phyloP scores from a whole-genome alignment of 2,329 filamentous ascomycete species.

The Botrytis byssoidea region DNA sequence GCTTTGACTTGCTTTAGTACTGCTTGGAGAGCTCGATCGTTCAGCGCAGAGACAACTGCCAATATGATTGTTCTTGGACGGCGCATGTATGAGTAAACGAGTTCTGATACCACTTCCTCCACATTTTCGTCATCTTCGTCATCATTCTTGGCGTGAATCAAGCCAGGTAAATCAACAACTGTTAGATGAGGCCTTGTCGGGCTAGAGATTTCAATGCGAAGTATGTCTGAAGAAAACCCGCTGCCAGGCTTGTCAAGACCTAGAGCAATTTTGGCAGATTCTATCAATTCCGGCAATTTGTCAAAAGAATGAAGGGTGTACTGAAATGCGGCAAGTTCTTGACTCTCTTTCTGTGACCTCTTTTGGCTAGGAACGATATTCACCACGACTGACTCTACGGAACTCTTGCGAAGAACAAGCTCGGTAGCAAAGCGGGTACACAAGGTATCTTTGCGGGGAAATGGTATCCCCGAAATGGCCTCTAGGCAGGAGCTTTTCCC shows the following conservation, averaged over 20 bases:
- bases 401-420: background rate
- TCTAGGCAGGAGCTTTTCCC: background rate
- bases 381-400: background rate
- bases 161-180: background rate
- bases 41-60: background rate
- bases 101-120: background rate
- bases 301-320: background rate
- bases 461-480: background rate
- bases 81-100: background rate
- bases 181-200: background rate
- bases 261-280: background rate
- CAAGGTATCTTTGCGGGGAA: background rate
- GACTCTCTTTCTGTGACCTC: background rate
- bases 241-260: background rate
- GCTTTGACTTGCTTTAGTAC: background rate
- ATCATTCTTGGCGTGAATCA: background rate
- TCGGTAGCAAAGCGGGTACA: background rate
- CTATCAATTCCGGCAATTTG: background rate
- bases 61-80: background rate
- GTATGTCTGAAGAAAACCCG: background rate
- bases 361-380: background rate
- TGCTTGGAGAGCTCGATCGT: background rate
- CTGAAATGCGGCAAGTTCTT: background rate
- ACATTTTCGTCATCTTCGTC: background rate
- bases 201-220: background rate